These are phyloP conservation scores for Phymatotrichopsis omnivora DNA, from an alignment of 2,329 filamentous ascomycete species.

Conservation along the genomic window DNA sequence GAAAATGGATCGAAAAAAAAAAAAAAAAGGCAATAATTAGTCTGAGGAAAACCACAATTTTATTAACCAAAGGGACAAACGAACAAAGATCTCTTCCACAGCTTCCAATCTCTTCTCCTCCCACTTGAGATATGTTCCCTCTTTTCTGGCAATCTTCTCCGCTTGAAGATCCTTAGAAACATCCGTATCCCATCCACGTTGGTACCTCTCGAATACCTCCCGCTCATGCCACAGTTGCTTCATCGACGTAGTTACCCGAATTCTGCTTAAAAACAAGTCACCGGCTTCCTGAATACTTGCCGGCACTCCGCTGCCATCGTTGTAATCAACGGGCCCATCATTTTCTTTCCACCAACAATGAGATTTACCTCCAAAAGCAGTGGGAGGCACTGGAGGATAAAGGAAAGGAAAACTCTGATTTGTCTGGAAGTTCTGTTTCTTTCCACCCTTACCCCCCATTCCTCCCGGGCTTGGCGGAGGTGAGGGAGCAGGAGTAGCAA, in stretches of 20 bases:
- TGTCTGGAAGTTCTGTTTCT: slow-evolving; percentile 99
- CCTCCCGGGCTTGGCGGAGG: slow-evolving; percentile 85
- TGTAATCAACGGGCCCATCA: slow-evolving; percentile 22
- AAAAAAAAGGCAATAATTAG: background rate
- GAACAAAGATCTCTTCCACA: slow-evolving; percentile 77
- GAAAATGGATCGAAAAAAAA: slow-evolving; percentile 4
- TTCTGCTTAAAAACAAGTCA: slow-evolving; percentile 77
- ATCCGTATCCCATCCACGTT: slow-evolving; percentile 69
- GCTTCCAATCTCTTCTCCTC: slow-evolving; percentile 53
- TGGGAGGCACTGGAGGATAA: slow-evolving; percentile 86
- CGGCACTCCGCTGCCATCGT: slow-evolving; percentile 75
- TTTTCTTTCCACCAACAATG: slow-evolving; percentile 57
- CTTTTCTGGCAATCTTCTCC: slow-evolving; percentile 37
- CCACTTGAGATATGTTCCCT: slow-evolving; percentile 38
- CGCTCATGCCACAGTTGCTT: slow-evolving; percentile 91
- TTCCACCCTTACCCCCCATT: slow-evolving; percentile 75
- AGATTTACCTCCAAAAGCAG: slow-evolving; percentile 34
- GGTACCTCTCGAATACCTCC: slow-evolving; percentile 81
- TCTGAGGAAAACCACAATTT: no score
- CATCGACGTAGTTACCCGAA: slow-evolving; percentile 83
- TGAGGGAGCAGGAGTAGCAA: slow-evolving; percentile 93
- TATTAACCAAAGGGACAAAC: no score
- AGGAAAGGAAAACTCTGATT: slow-evolving; percentile 98
- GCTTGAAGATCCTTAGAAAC: no score
- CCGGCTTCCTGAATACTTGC: slow-evolving; percentile 92